Conservation (phyloP, 331 rosid species). For the Malus hybrid region DNA sequence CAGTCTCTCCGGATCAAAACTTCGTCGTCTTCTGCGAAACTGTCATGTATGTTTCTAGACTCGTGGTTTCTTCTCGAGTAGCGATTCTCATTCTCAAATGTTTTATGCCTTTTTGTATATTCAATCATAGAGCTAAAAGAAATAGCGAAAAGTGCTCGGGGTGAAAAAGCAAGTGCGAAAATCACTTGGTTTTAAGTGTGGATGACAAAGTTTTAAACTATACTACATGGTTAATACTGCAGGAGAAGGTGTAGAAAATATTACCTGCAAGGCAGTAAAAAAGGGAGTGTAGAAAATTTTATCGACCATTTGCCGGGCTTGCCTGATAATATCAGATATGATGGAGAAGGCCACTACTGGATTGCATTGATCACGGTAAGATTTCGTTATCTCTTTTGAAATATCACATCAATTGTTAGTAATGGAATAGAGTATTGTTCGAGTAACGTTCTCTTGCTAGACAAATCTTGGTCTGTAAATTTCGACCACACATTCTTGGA, state of each 20-base stretch:
- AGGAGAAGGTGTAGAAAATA: constrained; percentile 66
- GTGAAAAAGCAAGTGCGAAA: not conserved
- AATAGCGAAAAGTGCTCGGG: not conserved
- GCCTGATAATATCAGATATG: constrained; percentile 70
- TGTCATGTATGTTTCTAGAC: constrained; percentile 3
- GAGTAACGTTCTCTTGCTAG: not conserved
- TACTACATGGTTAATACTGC: not conserved
- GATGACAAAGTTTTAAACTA: not conserved
- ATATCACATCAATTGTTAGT: not conserved
- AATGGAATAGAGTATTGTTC: not conserved
- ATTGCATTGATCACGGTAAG: constrained; percentile 39
- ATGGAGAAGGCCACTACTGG: constrained; percentile 62
- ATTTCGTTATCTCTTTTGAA: not conserved
- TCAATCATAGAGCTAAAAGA: not conserved
- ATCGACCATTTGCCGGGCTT: constrained; percentile 40
- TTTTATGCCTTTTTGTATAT: not conserved
- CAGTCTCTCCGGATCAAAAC: constrained; percentile 52
- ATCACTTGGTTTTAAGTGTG: not conserved
- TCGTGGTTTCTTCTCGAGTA: not conserved
- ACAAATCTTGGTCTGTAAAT: not conserved
- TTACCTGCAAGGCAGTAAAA: constrained; percentile 38
- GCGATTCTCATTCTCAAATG: not conserved
- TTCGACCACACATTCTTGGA: not conserved
- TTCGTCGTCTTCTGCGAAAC: constrained; percentile 59
- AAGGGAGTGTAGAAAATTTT: constrained; percentile 53